A percentile compares a stretch with the other conserved stretches of the same genome.
phyloP scores from a whole-genome alignment of 2,329 filamentous ascomycete genomes.

The Alternaria viburni region DNA sequence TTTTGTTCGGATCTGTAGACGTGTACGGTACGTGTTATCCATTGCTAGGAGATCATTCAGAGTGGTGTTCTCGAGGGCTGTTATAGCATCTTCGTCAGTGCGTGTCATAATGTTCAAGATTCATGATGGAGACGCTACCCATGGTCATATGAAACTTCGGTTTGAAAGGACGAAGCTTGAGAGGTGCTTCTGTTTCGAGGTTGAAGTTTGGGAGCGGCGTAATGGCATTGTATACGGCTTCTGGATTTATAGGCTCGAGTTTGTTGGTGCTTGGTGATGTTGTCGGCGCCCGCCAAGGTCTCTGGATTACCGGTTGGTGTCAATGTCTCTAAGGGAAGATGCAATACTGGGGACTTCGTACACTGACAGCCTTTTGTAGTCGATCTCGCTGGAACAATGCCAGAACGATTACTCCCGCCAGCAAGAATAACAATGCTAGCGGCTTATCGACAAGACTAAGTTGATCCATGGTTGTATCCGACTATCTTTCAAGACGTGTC shows the following conservation, averaged over 20 bases:
- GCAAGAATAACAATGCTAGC: not conserved
- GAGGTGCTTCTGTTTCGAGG: constrained; percentile 58
- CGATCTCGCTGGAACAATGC: not conserved
- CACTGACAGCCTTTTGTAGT: not conserved
- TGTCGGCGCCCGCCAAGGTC: not conserved
- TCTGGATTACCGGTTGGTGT: not conserved
- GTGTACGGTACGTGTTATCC: constrained; percentile 64
- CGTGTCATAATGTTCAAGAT: not conserved
- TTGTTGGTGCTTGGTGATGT: not conserved
- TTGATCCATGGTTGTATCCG: not conserved
- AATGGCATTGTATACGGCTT: constrained; percentile 51
- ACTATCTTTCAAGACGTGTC: not conserved
- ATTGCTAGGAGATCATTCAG: constrained; percentile 64
- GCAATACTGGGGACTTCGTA: not conserved
- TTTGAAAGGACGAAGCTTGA: constrained; percentile 64
- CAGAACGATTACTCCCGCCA: not conserved
- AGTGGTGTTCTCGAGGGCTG: constrained; percentile 60
- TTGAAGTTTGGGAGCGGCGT: constrained; percentile 58
- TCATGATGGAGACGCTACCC: constrained; percentile 53
- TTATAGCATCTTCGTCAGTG: not conserved
- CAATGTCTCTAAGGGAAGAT: not conserved
- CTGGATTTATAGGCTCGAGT: constrained; percentile 4
- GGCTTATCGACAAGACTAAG: too few relatives aligned
- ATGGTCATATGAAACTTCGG: constrained; percentile 69
- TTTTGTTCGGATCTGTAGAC: constrained; percentile 57